Base-by-base conservation (phyloP, 208 protist genomes). In the Crithidia brevicula region DNA sequence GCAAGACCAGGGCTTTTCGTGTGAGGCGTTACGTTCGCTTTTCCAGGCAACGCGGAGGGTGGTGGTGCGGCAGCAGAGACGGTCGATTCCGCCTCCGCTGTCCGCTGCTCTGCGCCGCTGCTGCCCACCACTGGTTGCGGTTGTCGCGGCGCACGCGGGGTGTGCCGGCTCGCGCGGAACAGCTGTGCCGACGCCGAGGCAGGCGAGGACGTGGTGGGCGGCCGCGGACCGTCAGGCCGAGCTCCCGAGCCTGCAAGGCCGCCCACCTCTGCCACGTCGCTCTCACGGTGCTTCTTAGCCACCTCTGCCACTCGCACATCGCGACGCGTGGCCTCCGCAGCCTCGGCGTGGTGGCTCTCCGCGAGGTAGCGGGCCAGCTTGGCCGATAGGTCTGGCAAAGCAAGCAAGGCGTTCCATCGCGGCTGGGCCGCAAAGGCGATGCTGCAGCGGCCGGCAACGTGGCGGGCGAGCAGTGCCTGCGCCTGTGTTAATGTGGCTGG, bases 351-450 rank as follows among this genome's bases (percentile, higher is more conserved):
- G 11, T 45, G 25, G 4, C 50, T 47, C 16, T 76, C 56, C 0
- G 16, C 53, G 23, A 45, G 27, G 45, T 66, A 58, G 4, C 20
- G 13, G 0, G 51, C 47, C 46, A 76, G 54, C 56, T 42, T 33
- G 2, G 22, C 28, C 31, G 23, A 54, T 33, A 51, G 46, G 22
- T 34, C 3, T 3, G 70, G 54, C 7, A 61, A 40, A 0, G 62
- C 50, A 0, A 76, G 45, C 28, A 69, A 15, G 0, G n/a, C 28
- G 20, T 76, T 62, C 70, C 70, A 76, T 51, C 66, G 62, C 33
- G 62, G 57, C 45, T 70, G 62, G 1, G 36, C 40, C 1, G 38
- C 46, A 18, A 60, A 59, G 1, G 18, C 22, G 20, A 76, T 49
- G 23, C 20, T 27, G 36, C 57, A 45, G 13, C 20, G 18, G 11